Percentiles rank a stretch among this genome's conserved stretches.
These are phyloP conservation scores for Ophidiomyces ophidiicola DNA, from an alignment of 2,329 filamentous ascomycete genomes.

Conservation along the genomic window DNA sequence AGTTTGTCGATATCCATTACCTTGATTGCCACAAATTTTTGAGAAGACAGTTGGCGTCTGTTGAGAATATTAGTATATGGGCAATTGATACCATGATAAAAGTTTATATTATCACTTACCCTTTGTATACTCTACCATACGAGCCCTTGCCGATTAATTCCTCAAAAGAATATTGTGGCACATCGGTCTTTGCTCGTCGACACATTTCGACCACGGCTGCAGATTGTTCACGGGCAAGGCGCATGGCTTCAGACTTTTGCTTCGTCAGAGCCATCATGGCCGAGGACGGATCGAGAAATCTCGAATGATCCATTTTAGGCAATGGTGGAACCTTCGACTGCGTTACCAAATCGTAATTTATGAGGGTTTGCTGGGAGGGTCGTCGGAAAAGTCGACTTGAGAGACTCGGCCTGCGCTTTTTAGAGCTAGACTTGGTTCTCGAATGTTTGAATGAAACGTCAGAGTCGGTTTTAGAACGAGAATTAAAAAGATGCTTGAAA, in stretches of 20 bases:
- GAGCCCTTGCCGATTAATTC: conserved; percentile 42
- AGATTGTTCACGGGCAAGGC: conserved; percentile 36
- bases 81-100: background rate
- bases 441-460: background rate
- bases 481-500: conserved; percentile 7
- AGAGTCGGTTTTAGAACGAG: conserved; percentile 12
- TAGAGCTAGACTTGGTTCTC: conserved; percentile 1
- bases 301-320: conserved; percentile 21
- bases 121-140: conserved; percentile 42
- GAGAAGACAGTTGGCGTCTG: conserved; percentile 27
- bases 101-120: conserved; percentile 22
- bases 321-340: background rate
- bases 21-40: conserved; percentile 39
- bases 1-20: conserved; percentile 40
- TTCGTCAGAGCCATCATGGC: conserved; percentile 37
- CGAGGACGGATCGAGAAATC: conserved; percentile 31
- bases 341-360: background rate
- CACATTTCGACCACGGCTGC: conserved; percentile 37
- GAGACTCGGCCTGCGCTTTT: conserved; percentile 1
- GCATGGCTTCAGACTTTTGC: conserved; percentile 38
- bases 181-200: conserved; percentile 33
- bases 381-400: conserved; percentile 2
- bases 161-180: conserved; percentile 39
- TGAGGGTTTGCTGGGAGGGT: conserved; percentile 1
- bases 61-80: conserved; percentile 6